phyloP scores from a whole-genome alignment of 345 rosid genomes.

The Gossypium bickii region DNA sequence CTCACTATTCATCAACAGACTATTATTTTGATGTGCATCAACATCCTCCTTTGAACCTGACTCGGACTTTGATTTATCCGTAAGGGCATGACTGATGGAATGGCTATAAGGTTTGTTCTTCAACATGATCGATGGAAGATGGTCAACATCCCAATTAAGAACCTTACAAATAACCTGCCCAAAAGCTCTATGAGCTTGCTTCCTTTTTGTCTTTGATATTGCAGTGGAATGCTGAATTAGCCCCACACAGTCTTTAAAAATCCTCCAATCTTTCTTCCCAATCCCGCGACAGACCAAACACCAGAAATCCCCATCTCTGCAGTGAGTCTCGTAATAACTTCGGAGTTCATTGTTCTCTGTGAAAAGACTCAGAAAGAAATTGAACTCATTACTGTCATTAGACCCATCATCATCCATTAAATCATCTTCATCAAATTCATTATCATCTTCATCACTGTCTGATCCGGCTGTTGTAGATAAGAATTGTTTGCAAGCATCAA shows the following conservation, averaged over 20 bases:
- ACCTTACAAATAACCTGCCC: slow-evolving; percentile 66
- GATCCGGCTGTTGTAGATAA: slow-evolving; percentile 20
- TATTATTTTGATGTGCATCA: neutral
- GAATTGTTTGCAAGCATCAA: slow-evolving; percentile 40
- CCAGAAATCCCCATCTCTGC: slow-evolving; percentile 33
- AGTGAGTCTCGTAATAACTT: slow-evolving; percentile 35
- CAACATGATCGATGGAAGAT: slow-evolving; percentile 34
- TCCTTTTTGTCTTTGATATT: slow-evolving; percentile 39
- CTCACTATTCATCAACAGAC: neutral
- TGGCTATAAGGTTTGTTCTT: slow-evolving; percentile 35
- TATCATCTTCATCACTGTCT: slow-evolving; percentile 25
- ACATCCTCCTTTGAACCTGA: slow-evolving; percentile 10
- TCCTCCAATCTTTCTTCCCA: slow-evolving; percentile 33
- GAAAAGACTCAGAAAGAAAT: slow-evolving; percentile 35
- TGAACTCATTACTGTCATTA: slow-evolving; percentile 30
- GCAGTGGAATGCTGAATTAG: slow-evolving; percentile 45
- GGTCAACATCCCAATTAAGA: slow-evolving; percentile 64
- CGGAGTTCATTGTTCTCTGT: slow-evolving; percentile 40
- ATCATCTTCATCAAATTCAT: slow-evolving; percentile 13
- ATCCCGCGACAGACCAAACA: slow-evolving; percentile 46
- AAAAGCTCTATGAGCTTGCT: slow-evolving; percentile 58
- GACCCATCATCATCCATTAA: slow-evolving; percentile 19
- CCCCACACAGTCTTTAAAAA: slow-evolving; percentile 38
- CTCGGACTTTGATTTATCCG: slow-evolving; percentile 9
- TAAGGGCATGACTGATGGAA: neutral